A percentile compares a stretch with the other conserved stretches of the same genome.
phyloP scores from a whole-genome alignment of 257 asterid species.

The Solanum okadae region DNA sequence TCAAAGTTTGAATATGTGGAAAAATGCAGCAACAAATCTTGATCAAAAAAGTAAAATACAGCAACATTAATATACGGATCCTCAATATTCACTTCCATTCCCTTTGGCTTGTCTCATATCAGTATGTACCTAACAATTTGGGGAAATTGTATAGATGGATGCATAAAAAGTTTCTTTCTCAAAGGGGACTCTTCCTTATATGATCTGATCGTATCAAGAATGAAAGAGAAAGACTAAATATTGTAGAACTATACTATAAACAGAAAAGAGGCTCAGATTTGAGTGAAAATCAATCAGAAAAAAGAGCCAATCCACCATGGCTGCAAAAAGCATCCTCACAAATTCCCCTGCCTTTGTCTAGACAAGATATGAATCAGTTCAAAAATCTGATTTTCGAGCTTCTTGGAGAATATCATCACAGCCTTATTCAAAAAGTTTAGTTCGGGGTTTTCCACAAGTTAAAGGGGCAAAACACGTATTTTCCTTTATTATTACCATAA shows the following conservation, averaged over 20 bases:
- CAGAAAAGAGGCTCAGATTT: not conserved
- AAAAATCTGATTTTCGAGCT: not conserved
- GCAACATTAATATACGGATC: not conserved
- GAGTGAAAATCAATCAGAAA: not conserved
- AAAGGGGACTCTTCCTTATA: not conserved
- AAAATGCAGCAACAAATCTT: not conserved
- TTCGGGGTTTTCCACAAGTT: not conserved
- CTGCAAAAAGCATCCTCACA: not conserved
- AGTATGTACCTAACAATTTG: not conserved
- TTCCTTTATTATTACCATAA: not conserved
- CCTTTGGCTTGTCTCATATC: not conserved
- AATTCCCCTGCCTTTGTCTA: not conserved
- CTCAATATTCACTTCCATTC: not conserved
- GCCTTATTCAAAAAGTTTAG: not conserved
- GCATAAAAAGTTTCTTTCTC: not conserved
- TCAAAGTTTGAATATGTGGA: not conserved
- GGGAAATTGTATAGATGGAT: not conserved
- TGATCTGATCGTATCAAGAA: not conserved
- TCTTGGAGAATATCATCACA: constrained; percentile 16
- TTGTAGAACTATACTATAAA: not conserved
- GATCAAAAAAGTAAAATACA: not conserved
- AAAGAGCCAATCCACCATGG: not conserved
- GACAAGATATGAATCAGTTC: constrained; percentile 7
- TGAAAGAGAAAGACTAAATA: not conserved
- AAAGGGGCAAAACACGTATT: not conserved